Evolutionary conservation across 1,284 basidiomycete species (phyloP).

Genomic region (Pseudozyma pruni): DNA sequence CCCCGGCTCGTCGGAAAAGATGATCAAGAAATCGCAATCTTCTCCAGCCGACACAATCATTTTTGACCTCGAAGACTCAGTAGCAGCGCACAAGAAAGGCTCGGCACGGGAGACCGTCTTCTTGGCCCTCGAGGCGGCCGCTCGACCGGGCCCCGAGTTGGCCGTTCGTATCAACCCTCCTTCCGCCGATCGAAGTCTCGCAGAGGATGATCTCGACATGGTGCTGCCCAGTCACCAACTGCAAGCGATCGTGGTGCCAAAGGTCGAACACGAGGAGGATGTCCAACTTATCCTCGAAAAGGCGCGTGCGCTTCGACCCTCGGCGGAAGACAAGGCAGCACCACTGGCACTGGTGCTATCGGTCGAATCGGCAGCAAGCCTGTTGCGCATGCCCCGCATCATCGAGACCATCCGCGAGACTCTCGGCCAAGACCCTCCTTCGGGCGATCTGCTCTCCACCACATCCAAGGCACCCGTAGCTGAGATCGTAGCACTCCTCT

Average conservation of each 20-base stretch:
- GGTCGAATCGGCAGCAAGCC: constrained; percentile 58
- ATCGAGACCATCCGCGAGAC: constrained; percentile 30
- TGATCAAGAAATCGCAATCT: constrained; percentile 59
- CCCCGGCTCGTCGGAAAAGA: constrained; percentile 62
- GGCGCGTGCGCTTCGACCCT: constrained; percentile 28
- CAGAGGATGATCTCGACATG: constrained; percentile 60
- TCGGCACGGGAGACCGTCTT: constrained; percentile 59
- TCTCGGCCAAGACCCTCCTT: constrained; percentile 4
- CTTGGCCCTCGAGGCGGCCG: constrained; percentile 54
- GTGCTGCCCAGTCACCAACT: constrained; percentile 51
- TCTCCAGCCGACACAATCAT: constrained; percentile 59
- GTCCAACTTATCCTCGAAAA: constrained; percentile 44
- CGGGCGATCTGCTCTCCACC: neutral
- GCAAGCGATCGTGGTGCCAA: constrained; percentile 62
- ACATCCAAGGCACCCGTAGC: constrained; percentile 5
- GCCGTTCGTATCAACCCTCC: constrained; percentile 66
- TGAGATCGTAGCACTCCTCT: constrained; percentile 55
- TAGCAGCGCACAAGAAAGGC: constrained; percentile 61
- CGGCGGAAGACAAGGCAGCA: neutral
- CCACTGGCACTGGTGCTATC: constrained; percentile 57
- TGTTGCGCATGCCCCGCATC: constrained; percentile 56
- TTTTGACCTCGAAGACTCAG: constrained; percentile 65
- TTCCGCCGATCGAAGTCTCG: constrained; percentile 30
- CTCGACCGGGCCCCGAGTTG: constrained; percentile 44
- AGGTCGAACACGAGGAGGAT: constrained; percentile 61